Conservation (phyloP, 805 yeast genomes). For the Yarrowia phangngaensis region DNA sequence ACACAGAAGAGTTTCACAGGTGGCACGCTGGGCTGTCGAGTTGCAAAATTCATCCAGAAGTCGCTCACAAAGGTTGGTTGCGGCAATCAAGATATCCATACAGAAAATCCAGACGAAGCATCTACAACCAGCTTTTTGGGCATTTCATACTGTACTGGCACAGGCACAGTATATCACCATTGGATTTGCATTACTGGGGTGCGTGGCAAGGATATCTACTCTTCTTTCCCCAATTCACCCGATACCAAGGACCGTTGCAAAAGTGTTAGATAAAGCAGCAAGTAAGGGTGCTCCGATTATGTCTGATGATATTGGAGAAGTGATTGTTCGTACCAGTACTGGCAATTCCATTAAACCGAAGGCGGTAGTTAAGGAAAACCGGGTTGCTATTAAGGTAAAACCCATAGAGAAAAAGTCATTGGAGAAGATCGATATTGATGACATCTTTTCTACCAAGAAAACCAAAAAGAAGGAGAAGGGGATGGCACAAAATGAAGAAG, state of each 20-base stretch:
- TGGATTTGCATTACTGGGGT: conserved; percentile 66
- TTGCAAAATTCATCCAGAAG: conserved; percentile 5
- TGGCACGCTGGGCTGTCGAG: conserved; percentile 3
- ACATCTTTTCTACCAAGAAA: conserved; percentile 9
- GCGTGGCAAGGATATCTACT: conserved; percentile 46
- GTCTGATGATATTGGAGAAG: conserved; percentile 32
- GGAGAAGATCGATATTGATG: conserved; percentile 3
- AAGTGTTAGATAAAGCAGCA: conserved; percentile 1
- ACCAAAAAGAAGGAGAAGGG: not conserved
- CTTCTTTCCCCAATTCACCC: conserved; percentile 28
- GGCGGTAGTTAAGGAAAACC: too few relatives aligned
- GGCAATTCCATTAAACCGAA: not conserved
- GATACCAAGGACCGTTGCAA: conserved; percentile 19
- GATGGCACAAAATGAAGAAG: conserved; percentile 21
- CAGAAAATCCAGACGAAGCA: conserved; percentile 34
- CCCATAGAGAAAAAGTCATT: not conserved
- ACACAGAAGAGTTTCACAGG: conserved; percentile 46
- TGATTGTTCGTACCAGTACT: conserved; percentile 29
- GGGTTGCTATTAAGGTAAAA: too few relatives aligned
- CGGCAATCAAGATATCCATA: conserved; percentile 37
- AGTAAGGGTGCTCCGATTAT: not conserved
- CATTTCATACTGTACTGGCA: conserved; percentile 63
- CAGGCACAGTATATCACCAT: conserved; percentile 73
- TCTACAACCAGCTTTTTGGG: conserved; percentile 51
- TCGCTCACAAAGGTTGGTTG: conserved; percentile 15